Evolutionary conservation across 768 basidiomycete species (phyloP), one percentile per base, ranked within the genome.

Genomic region (Lactarius trivialis): DNA sequence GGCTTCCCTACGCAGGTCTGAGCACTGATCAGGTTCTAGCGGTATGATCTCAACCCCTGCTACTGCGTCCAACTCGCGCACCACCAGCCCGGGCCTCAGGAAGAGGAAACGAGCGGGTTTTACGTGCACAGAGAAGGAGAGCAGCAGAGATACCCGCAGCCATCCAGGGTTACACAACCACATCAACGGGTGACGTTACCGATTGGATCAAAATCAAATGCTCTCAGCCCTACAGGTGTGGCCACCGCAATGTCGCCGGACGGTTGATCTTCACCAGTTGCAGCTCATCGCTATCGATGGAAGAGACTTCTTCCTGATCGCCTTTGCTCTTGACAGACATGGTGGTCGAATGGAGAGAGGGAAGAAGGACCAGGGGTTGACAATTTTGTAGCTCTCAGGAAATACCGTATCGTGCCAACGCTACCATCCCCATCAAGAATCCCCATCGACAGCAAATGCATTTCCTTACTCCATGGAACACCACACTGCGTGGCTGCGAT

Each of bases 1-100:
- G 88, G 88, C 88, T 91, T 94, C 91, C 91, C 91, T 93, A 91
- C 92, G 93, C 92, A 92, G 90, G 89, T 91, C 81, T 93, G 82
- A 91, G 84, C 89, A 81, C 91, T 92, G 88, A 82, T 91, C 93
- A 94, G 91, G 92, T 93, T 93, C 89, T 75, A 84, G 86, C 93
- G 91, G 92, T 94, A 84, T 94, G 63, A 89, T 94, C 93, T 95
- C 92, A 94, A 92, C 76, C 91, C 83, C 76, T 74, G 76, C 74
- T 74, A 75, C 72, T 72, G 73, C 68, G 61, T 61, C 67, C 56
- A 60, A 68, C 68, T 64, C 65, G 68, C 70, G 67, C 68, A 52
- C 68, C 63, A 68, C 65, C 63, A 66, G 65, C n/a, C n/a, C 43
- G 37, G 17, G 68, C 69, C 53, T 52, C 62, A 67, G 49, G 50